phyloP scores from a whole-genome alignment of 768 basidiomycete genomes.

The Tylopilus sp. region DNA sequence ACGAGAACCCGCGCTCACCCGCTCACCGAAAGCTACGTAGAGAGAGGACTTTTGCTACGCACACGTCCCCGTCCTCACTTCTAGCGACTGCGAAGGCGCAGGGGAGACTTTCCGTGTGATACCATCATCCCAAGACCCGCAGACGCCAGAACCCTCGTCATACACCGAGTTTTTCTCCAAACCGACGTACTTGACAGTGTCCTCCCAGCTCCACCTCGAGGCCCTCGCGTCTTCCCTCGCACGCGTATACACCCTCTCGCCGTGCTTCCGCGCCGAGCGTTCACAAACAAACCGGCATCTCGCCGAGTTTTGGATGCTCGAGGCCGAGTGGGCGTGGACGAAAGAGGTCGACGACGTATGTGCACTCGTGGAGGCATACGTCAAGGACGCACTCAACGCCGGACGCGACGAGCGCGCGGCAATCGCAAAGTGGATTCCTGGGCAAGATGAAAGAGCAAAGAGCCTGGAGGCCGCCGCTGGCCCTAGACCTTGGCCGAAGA shows the following conservation, averaged over 20 bases:
- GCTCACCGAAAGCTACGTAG: slow-evolving; percentile 38
- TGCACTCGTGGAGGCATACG: slow-evolving; percentile 51
- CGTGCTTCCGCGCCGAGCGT: slow-evolving; percentile 92
- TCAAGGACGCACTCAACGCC: slow-evolving; percentile 40
- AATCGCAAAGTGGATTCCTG: slow-evolving; percentile 33
- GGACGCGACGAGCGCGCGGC: slow-evolving; percentile 31
- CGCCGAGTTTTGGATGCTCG: slow-evolving; percentile 99
- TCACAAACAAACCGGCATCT: slow-evolving; percentile 89
- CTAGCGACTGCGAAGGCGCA: slow-evolving; percentile 93
- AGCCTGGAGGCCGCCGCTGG: slow-evolving; percentile 37
- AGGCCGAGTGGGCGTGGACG: slow-evolving; percentile 83
- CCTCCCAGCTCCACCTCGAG: slow-evolving; percentile 94
- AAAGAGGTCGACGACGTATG: slow-evolving; percentile 48
- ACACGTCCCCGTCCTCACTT: slow-evolving; percentile 86
- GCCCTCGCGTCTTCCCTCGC: slow-evolving; percentile 73
- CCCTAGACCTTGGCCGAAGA: slow-evolving; percentile 55
- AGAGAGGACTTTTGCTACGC: slow-evolving; percentile 72
- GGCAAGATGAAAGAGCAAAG: slow-evolving; percentile 33
- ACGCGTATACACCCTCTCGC: slow-evolving; percentile 88
- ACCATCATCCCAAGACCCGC: slow-evolving; percentile 22
- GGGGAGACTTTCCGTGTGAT: slow-evolving; percentile 85
- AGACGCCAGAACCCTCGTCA: not conserved
- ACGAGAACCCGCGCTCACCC: not conserved
- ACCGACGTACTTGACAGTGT: slow-evolving; percentile 87
- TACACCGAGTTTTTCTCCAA: slow-evolving; percentile 65